Conservation (phyloP, 2,329 filamentous ascomycete species). For the Purpureocillium takamizusanense region DNA sequence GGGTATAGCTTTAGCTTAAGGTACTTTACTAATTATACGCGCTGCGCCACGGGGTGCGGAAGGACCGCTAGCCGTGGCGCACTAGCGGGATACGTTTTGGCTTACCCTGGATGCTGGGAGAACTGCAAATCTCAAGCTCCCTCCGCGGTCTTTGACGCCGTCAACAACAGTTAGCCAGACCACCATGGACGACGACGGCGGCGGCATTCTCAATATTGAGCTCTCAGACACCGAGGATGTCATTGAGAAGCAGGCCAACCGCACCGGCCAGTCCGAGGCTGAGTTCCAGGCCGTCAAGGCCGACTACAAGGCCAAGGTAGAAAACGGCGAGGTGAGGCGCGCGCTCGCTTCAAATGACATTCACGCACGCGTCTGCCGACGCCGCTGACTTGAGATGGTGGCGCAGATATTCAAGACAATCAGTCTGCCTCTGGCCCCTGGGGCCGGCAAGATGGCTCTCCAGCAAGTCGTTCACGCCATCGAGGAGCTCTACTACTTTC, state of each 20-base stretch:
- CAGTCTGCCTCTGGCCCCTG: constrained; percentile 27
- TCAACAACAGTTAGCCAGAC: neutral
- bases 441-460: constrained; percentile 33
- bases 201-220: constrained; percentile 19
- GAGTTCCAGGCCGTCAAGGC: constrained; percentile 37
- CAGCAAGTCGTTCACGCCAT: constrained; percentile 46
- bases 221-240: constrained; percentile 20
- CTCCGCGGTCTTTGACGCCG: no score
- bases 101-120: no score
- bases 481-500: constrained; percentile 49
- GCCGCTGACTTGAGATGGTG: no score
- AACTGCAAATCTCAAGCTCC: no score
- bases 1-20: no score
- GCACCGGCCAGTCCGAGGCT: constrained; percentile 38
- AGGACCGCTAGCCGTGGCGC: no score
- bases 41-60: no score
- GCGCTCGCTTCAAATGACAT: no score
- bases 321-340: constrained; percentile 46
- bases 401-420: constrained; percentile 38
- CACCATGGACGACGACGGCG: constrained; percentile 19
- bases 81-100: no score
- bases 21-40: no score
- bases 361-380: no score
- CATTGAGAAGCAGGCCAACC: constrained; percentile 13
- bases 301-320: constrained; percentile 37